Percentiles rank a stretch among this genome's conserved stretches.
These are phyloP conservation scores for Mallotus japonicus DNA, from an alignment of 441 rosid species.

Conservation along the genomic window DNA sequence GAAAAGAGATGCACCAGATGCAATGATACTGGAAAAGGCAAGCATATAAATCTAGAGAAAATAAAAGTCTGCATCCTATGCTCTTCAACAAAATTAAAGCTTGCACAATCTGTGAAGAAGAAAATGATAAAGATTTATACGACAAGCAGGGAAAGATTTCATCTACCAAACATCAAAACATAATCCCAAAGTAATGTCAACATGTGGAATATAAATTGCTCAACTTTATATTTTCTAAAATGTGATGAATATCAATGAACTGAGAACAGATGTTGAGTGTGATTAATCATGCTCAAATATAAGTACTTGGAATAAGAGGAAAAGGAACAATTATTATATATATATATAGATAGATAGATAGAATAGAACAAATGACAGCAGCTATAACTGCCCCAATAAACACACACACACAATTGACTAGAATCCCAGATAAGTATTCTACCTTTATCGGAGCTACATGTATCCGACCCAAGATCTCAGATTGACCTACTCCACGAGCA, in stretches of 20 bases:
- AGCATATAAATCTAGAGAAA: neutral
- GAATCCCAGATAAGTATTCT: neutral
- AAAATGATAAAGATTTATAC: neutral
- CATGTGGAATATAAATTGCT: neutral
- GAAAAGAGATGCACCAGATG: neutral
- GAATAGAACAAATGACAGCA: neutral
- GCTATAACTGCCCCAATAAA: neutral
- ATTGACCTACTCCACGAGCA: constrained; percentile 98
- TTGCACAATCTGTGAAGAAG: neutral
- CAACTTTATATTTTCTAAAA: neutral
- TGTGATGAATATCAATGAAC: neutral
- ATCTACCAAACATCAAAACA: neutral
- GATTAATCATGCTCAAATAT: neutral
- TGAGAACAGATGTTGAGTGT: neutral
- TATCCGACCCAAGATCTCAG: constrained; percentile 94
- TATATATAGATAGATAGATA: neutral
- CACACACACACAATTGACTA: neutral
- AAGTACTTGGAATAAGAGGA: neutral
- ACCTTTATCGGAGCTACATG: constrained; percentile 99
- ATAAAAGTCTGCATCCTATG: neutral
- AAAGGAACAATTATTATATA: neutral
- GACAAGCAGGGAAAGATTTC: neutral
- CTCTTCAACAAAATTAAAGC: neutral
- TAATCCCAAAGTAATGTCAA: neutral
- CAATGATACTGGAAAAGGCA: neutral